These are phyloP conservation scores for Fusarium kyushuense DNA, from an alignment of 2,329 filamentous ascomycete species.

Conservation along the genomic window DNA sequence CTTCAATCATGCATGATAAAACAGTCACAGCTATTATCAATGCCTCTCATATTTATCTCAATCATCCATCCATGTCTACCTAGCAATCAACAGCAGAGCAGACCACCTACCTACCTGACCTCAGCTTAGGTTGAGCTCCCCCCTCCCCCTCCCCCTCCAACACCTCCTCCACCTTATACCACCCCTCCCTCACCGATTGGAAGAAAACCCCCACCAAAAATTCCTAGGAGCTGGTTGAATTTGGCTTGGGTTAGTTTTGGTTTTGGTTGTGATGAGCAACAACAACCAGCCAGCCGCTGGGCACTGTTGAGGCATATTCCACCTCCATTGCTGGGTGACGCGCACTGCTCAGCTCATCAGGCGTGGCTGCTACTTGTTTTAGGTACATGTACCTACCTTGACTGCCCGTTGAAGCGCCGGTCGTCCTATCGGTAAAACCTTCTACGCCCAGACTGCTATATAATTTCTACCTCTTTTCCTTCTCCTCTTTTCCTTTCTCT, in stretches of 20 bases:
- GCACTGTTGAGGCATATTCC: slow-evolving; percentile 47
- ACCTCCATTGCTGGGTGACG: slow-evolving; percentile 14
- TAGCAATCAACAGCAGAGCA: slow-evolving; percentile 6
- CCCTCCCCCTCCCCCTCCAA: slow-evolving; percentile 13
- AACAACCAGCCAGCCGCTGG: slow-evolving; percentile 33
- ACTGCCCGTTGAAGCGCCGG: slow-evolving; percentile 33
- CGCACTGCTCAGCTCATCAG: slow-evolving; percentile 15
- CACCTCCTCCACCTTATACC: slow-evolving; percentile 31
- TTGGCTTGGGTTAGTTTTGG: slow-evolving; percentile 31
- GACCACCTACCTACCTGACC: not conserved
- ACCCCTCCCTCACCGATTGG: slow-evolving; percentile 41
- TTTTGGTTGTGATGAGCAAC: slow-evolving; percentile 46
- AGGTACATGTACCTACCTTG: not conserved
- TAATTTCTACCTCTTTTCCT: slow-evolving; percentile 28
- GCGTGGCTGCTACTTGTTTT: not conserved
- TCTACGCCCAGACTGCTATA: slow-evolving; percentile 31
- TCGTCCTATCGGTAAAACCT: slow-evolving; percentile 34
- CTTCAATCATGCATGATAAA: slow-evolving; percentile 19
- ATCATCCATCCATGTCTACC: not conserved
- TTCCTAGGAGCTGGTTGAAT: slow-evolving; percentile 37
- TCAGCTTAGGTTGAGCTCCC: slow-evolving; percentile 1
- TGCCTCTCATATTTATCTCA: slow-evolving; percentile 16
- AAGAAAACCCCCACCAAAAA: slow-evolving; percentile 45
- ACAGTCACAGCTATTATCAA: slow-evolving; percentile 33
- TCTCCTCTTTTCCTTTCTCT: slow-evolving; percentile 26